Base-by-base conservation (phyloP, 495 filamentous ascomycete species). In the Apiosordaria backusii region DNA sequence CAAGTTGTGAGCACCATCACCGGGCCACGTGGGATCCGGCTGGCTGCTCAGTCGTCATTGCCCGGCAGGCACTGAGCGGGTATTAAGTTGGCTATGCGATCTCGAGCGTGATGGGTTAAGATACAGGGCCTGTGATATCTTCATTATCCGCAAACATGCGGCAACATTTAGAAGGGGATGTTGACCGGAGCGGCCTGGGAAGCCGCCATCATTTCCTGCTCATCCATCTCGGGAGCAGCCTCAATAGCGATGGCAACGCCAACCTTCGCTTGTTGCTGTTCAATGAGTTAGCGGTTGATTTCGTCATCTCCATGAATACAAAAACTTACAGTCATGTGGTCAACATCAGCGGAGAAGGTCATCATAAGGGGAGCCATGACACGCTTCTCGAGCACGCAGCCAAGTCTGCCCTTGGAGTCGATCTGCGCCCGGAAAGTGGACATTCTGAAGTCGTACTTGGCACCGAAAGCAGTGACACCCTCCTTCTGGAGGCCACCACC, bases 371-470 rank as follows among this genome's bases (percentile, higher is more conserved):
- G 88, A 71, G 92, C 90, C 22, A 93, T 91, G 73, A 99, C 88
- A 71, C 92, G 86, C 88, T 97, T 98, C 84, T 99, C 96, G 66
- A 98, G 82, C 71, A 97, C 83, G 74, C 91, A 95, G 79, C 89
- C 90, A 68, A 99, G 84, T 83, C 93, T 95, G 71, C 96, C 96
- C 67, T 91, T 86, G 73, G 92, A 94, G 79, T 99, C 95, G 61
- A 99, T 85, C 80, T 98, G 96, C 22, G 94, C 95, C 68, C 93
- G 87, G 86, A 97, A 97, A 10, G 91, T 93, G 50, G 92, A 94
- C 74, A 91, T 89, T 65, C 92, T 85, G 88, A 99, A 99, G 75
- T 98, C 95, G 77, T 99, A 99, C 81, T 98, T 99, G 70, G 92
- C 92, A 73, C 95, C 96, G 71, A 97, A 83, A 52, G 93, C 90